Conservation (phyloP, 768 basidiomycete species). For the Gloeopeniophorella convolvens region DNA sequence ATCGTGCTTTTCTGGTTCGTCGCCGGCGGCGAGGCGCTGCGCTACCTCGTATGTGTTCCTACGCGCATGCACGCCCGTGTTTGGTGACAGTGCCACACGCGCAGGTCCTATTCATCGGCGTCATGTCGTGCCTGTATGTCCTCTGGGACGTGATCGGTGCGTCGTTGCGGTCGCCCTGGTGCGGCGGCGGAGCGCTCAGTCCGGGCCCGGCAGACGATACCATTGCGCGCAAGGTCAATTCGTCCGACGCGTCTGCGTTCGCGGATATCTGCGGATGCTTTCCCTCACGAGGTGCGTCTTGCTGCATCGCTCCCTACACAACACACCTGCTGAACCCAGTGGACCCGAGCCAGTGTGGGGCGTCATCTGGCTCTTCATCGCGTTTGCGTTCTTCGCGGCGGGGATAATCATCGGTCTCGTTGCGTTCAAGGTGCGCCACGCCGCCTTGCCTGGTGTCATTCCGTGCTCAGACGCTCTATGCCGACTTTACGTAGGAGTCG, state of each 20-base stretch:
- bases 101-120: constrained; percentile 75
- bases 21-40: constrained; percentile 61
- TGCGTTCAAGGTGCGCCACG: constrained; percentile 65
- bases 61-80: neutral
- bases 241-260: constrained; percentile 83
- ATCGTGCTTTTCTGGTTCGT: constrained; percentile 85
- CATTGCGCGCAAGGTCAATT: constrained; percentile 74
- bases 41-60: constrained; percentile 59
- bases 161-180: constrained; percentile 19
- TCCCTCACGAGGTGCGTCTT: constrained; percentile 80
- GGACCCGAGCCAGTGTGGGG: constrained; percentile 95
- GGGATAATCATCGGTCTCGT: constrained; percentile 73
- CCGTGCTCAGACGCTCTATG: neutral
- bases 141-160: constrained; percentile 83
- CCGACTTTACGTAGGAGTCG: constrained; percentile 41
- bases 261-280: constrained; percentile 82
- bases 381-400: constrained; percentile 65
- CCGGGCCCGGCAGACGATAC: constrained; percentile 60
- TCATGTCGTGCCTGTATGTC: constrained; percentile 83
- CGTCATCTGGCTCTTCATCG: constrained; percentile 76
- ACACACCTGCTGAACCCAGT: too few relatives aligned
- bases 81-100: neutral
- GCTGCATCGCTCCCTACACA: too few relatives aligned
- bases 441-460: neutral
- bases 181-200: too few relatives aligned